A percentile compares a stretch with the other conserved stretches of the same genome.
Evolutionary conservation across 257 asterid genomes (phyloP).

Genomic region (Penstemon davidsonii): DNA sequence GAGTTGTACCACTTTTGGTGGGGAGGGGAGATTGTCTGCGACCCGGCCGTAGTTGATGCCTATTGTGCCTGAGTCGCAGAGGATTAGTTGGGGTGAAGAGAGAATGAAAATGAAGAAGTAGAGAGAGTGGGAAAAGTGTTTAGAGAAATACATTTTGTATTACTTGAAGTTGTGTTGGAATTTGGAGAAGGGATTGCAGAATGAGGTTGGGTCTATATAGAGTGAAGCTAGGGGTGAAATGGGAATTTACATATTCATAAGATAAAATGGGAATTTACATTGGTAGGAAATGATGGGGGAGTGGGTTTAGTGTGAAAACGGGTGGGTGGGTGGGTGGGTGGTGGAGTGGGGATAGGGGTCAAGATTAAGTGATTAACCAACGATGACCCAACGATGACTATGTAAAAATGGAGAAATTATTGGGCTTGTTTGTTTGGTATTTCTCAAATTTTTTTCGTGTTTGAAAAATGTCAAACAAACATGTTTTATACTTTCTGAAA

Average conservation of each 20-base stretch:
- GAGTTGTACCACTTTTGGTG: constrained; percentile 65
- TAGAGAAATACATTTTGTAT: background rate
- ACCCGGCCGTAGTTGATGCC: constrained; percentile 90
- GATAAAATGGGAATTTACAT: background rate
- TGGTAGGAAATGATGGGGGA: background rate
- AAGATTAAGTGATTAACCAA: background rate
- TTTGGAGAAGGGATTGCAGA: background rate
- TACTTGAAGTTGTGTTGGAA: background rate
- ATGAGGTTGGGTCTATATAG: constrained; percentile 6
- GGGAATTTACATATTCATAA: background rate
- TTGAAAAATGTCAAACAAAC: too few species aligned
- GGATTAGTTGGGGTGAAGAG: constrained; percentile 1
- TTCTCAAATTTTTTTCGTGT: too few species aligned
- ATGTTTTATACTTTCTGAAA: too few species aligned
- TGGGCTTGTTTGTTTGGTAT: too few species aligned
- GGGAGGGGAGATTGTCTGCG: constrained; percentile 76
- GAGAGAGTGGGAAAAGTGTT: constrained; percentile 11
- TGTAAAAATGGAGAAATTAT: background rate
- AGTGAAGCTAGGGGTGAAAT: background rate
- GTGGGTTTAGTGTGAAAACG: constrained; percentile 35
- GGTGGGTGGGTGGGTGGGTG: constrained; percentile 4
- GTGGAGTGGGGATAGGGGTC: constrained; percentile 1
- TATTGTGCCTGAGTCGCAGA: constrained; percentile 45
- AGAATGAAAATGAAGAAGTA: constrained; percentile 1
- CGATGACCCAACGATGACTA: too few species aligned